Evolutionary conservation across 768 basidiomycete species (phyloP).

Genomic region (Pleurotus citrinopileatus): DNA sequence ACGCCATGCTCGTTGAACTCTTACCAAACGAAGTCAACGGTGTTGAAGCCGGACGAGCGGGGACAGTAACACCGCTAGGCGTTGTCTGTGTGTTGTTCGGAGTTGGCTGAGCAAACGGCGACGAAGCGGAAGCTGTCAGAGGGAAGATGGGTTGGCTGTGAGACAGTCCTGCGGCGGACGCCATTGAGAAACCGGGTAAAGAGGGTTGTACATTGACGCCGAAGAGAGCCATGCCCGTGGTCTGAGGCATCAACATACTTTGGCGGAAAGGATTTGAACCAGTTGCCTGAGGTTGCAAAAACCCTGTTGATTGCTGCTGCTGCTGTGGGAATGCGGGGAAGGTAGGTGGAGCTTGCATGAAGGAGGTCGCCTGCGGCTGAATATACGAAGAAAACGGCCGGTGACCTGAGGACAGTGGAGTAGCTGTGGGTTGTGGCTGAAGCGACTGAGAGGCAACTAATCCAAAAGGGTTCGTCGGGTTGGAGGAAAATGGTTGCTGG

Average conservation of each 20-base stretch:
- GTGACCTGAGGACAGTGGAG: constrained; percentile 26
- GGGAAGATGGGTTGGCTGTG: constrained; percentile 18
- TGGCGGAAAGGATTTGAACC: constrained; percentile 85
- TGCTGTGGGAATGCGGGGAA: constrained; percentile 19
- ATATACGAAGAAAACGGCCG: constrained; percentile 55
- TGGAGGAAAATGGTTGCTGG: constrained; percentile 20
- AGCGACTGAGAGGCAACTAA: constrained; percentile 31
- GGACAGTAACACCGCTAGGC: constrained; percentile 27
- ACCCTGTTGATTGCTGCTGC: constrained; percentile 26
- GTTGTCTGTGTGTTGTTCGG: constrained; percentile 15
- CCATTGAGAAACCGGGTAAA: constrained; percentile 1
- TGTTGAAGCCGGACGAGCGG: constrained; percentile 68
- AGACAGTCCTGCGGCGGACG: not conserved
- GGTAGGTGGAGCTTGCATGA: constrained; percentile 44
- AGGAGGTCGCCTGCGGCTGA: constrained; percentile 51
- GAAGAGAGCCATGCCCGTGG: constrained; percentile 54
- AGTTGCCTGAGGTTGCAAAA: constrained; percentile 55
- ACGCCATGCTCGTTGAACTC: constrained; percentile 23
- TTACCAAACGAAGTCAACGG: constrained; percentile 49
- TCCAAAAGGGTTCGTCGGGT: constrained; percentile 50
- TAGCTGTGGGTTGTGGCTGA: constrained; percentile 33
- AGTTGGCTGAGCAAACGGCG: constrained; percentile 21
- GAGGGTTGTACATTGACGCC: constrained; percentile 24
- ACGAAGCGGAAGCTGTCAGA: constrained; percentile 17
- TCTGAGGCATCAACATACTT: constrained; percentile 65